Conservation (phyloP, 331 rosid species). For the Saraca asoca region DNA sequence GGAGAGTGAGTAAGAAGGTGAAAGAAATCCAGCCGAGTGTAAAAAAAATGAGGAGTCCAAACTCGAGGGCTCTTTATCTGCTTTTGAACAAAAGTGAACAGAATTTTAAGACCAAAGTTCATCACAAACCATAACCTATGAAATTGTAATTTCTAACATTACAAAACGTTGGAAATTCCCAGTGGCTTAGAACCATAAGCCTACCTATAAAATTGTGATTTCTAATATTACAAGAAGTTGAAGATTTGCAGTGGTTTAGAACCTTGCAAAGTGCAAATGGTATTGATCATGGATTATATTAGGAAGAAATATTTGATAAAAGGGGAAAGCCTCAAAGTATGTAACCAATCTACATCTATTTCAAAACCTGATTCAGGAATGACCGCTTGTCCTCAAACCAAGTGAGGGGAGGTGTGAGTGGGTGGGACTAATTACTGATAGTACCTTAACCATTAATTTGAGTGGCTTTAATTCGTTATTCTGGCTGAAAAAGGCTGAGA, state of each 20-base stretch:
- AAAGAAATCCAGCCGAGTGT: no score
- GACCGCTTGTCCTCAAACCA: background rate
- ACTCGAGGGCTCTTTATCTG: no score
- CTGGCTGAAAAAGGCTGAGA: background rate
- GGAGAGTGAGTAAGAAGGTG: no score
- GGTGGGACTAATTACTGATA: constrained; percentile 1
- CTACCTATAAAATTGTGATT: no score
- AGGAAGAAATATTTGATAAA: background rate
- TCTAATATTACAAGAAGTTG: no score
- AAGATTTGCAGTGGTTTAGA: no score
- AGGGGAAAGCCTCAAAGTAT: background rate
- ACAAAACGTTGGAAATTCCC: background rate
- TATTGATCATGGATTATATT: no score
- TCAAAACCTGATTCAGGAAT: background rate
- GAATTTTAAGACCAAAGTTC: no score
- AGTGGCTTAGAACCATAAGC: no score
- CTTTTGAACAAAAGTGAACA: no score
- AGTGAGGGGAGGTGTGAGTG: background rate
- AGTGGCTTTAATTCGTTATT: background rate
- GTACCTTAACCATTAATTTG: background rate
- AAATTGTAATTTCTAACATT: background rate
- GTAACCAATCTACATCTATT: background rate
- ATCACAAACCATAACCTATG: background rate
- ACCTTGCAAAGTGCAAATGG: no score
- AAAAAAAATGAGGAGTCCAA: no score